A percentile compares a stretch with the other conserved stretches of the same genome.
Evolutionary conservation across 768 basidiomycete genomes (phyloP).

Genomic region (Dioszegia hungarica): DNA sequence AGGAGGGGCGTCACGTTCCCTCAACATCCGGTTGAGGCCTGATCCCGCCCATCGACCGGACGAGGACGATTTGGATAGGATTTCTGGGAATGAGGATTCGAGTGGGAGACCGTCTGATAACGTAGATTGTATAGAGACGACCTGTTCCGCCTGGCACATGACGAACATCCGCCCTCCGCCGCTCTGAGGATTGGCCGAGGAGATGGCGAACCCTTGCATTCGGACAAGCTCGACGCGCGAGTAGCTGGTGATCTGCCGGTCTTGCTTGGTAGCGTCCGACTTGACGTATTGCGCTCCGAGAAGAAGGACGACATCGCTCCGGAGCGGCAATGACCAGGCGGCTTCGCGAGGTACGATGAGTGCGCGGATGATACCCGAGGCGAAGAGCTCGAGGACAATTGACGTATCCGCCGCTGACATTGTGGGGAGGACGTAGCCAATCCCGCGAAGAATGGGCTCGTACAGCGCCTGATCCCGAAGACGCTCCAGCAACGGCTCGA

Average conservation of each 20-base stretch:
- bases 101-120: conserved; percentile 82
- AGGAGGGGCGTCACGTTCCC: conserved; percentile 14
- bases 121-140: conserved; percentile 75
- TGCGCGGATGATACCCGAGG: conserved; percentile 71
- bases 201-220: conserved; percentile 78
- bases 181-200: conserved; percentile 20
- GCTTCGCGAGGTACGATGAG: conserved; percentile 75
- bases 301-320: conserved; percentile 73
- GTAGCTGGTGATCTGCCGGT: conserved; percentile 75
- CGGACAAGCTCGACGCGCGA: conserved; percentile 70
- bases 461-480: conserved; percentile 62
- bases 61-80: not conserved
- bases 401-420: conserved; percentile 63
- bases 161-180: conserved; percentile 62
- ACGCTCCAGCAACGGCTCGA: conserved; percentile 60
- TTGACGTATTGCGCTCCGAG: conserved; percentile 84
- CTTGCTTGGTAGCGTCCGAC: conserved; percentile 24
- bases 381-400: conserved; percentile 73
- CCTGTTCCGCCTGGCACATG: conserved; percentile 82
- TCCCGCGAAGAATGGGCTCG: conserved; percentile 75
- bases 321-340: conserved; percentile 84
- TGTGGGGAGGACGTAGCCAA: conserved; percentile 80
- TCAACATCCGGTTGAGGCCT: conserved; percentile 23
- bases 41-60: conserved; percentile 47
- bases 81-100: conserved; percentile 62